phyloP scores from a whole-genome alignment of 164 flowering plant genomes.

The Pachysandra terminalis region DNA sequence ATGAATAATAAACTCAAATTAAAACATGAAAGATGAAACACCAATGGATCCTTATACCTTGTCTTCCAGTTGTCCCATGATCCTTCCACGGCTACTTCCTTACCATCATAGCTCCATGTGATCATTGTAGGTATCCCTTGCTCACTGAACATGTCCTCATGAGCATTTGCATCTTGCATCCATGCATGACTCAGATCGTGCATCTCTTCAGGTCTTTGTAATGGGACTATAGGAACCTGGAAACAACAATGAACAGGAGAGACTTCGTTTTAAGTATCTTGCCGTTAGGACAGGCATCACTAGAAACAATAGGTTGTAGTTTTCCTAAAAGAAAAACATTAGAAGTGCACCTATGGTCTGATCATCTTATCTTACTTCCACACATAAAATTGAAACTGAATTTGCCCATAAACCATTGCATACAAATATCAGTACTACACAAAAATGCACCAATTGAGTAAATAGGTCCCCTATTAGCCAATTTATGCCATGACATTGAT shows the following conservation, averaged over 20 bases:
- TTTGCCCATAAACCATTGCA: neutral
- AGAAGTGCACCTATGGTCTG: neutral
- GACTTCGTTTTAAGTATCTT: neutral
- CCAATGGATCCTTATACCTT: conserved; percentile 35
- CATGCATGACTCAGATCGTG: conserved; percentile 43
- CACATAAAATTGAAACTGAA: neutral
- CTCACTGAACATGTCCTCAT: conserved; percentile 54
- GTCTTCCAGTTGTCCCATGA: conserved; percentile 92
- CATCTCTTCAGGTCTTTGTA: conserved; percentile 74
- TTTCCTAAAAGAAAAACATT: neutral
- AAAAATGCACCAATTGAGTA: neutral
- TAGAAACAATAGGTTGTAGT: neutral
- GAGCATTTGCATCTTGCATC: conserved; percentile 40
- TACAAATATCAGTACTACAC: neutral
- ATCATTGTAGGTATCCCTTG: conserved; percentile 83
- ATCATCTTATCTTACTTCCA: neutral
- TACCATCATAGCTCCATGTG: conserved; percentile 84
- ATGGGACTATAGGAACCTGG: conserved; percentile 73
- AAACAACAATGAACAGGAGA: conserved; percentile 6
- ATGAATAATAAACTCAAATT: neutral
- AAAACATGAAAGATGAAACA: neutral
- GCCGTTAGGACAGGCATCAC: neutral
- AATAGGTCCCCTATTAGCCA: neutral
- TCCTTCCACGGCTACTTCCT: conserved; percentile 75
- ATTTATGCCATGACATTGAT: neutral